Evolutionary conservation across 768 basidiomycete genomes (phyloP).

Genomic region (Boletus edulis): DNA sequence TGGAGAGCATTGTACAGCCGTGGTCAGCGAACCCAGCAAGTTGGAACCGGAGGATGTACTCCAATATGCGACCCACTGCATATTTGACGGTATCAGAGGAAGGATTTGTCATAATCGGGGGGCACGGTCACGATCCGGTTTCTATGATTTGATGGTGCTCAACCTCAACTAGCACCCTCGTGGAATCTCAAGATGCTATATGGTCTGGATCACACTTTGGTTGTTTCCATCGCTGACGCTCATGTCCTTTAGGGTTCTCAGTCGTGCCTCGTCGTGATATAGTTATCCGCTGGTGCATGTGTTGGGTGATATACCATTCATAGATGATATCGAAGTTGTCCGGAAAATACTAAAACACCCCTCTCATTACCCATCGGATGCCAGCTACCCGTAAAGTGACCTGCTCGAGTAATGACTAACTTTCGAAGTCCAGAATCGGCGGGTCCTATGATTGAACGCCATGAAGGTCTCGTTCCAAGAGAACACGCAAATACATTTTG

Average conservation of each 20-base stretch:
- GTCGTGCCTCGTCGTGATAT: neutral
- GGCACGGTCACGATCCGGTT: neutral
- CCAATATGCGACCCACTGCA: neutral
- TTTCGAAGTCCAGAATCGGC: no score
- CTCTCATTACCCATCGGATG: neutral
- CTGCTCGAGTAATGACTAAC: no score
- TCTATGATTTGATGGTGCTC: slow-evolving; percentile 13
- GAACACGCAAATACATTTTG: no score
- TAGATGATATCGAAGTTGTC: neutral
- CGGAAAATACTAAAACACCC: neutral
- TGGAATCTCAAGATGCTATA: neutral
- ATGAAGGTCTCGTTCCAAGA: no score
- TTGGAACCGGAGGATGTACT: slow-evolving; percentile 6
- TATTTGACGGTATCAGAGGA: slow-evolving; percentile 20
- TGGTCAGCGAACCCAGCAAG: slow-evolving; percentile 12
- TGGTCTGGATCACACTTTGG: neutral
- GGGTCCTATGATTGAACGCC: no score
- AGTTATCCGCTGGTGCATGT: neutral
- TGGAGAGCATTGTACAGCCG: slow-evolving; percentile 8
- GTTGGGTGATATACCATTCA: neutral
- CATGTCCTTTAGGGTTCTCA: neutral
- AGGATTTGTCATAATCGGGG: slow-evolving; percentile 14
- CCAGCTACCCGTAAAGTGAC: neutral
- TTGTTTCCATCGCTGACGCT: neutral
- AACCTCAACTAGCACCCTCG: slow-evolving; percentile 8